Evolutionary conservation across 805 yeast species (phyloP), one percentile per base, ranked within the genome.

Genomic region (Yarrowia bubula): DNA sequence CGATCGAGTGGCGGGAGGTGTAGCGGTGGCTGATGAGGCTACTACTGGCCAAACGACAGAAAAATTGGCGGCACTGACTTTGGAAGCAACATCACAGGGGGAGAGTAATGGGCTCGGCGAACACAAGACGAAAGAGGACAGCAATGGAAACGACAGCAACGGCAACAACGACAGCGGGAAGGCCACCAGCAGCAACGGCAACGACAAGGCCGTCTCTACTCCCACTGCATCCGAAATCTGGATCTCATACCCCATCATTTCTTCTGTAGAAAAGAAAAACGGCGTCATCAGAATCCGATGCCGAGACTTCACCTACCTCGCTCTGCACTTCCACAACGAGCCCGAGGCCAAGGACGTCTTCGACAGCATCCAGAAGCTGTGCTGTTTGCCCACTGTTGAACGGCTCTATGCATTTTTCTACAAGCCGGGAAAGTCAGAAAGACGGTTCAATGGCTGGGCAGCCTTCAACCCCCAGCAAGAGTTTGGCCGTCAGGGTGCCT

Each of bases 181-280:
- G n/a, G n/a, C n/a, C n/a, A n/a, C n/a, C n/a, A 18, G 17, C 31
- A 10, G 10, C 8, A 17, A 44, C 14, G 31, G 8, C 22, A 32
- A 39, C 8, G 72, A 72, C 14, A 66, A 66, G 3, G 68, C 67
- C 69, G 73, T 69, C 28, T 70, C 70, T 8, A 78, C 85, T 5
- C 6, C 33, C 9, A 4, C 32, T 0, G 8, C 33, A 8, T 22
- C 65, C 66, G 98, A 95, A 74, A 83, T 90, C 35, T 95, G 98
- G 99, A 82, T 91, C 35, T 88, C 96, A 66, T 93, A 91, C 75
- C 97, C 98, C 0, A 84, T 92, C 68, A 86, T 92, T 37, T 87
- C 84, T 55, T 80, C 74, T 44, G 71, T 71, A 31, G 69, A 70
- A 51, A 68, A 73, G 42, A 68, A 55, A 39, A 70, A 60, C 50